Evolutionary conservation across 345 rosid species (phyloP).

Genomic region (Murraya koenigii): DNA sequence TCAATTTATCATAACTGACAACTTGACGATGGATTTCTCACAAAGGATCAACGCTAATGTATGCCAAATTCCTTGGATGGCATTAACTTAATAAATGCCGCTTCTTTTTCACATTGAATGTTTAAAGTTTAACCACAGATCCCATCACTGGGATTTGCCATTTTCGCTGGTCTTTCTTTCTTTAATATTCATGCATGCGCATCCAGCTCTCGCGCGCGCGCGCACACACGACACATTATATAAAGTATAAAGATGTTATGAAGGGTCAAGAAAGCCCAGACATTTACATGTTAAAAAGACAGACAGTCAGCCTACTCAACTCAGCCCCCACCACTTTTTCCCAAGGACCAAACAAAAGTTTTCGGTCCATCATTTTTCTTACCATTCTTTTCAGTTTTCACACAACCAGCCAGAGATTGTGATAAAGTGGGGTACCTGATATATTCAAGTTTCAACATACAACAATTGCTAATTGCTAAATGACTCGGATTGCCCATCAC

Average conservation of each 20-base stretch:
- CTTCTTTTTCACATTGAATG: neutral
- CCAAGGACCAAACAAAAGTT: neutral
- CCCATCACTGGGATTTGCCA: neutral
- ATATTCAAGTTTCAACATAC: neutral
- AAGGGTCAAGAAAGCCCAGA: neutral
- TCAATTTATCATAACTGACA: neutral
- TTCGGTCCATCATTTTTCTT: neutral
- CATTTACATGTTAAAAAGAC: neutral
- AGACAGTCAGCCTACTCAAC: neutral
- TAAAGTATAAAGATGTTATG: neutral
- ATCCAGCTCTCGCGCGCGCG: no score
- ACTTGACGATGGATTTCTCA: neutral
- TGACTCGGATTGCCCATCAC: neutral
- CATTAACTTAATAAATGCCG: neutral
- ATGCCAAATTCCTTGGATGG: neutral
- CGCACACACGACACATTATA: no score
- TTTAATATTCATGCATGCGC: neutral
- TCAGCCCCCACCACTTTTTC: neutral
- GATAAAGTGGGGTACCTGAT: constrained; percentile 20
- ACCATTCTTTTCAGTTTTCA: neutral
- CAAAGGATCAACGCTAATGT: neutral
- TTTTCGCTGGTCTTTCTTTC: neutral
- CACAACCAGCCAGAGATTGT: neutral
- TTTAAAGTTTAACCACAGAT: neutral
- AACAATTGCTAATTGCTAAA: constrained; percentile 1